These are phyloP conservation scores for Pleurostoma richardsiae DNA, from an alignment of 2,329 filamentous ascomycete species.

Conservation along the genomic window DNA sequence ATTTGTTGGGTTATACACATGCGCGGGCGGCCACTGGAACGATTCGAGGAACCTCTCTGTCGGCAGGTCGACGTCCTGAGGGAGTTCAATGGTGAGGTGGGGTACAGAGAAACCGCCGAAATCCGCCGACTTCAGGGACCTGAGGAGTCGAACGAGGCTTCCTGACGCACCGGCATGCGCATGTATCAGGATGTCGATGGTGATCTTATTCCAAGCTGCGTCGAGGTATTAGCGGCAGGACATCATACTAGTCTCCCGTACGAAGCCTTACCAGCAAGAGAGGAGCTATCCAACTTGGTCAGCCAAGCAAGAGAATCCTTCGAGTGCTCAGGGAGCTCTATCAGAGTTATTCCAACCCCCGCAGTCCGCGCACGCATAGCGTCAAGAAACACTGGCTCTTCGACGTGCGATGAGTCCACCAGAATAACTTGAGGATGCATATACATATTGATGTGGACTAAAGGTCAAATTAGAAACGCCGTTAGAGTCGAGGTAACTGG, in stretches of 20 bases:
- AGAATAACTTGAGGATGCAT: constrained; percentile 75
- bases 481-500: constrained; percentile 8
- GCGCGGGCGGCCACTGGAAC: constrained; percentile 63
- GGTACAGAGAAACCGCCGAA: constrained; percentile 66
- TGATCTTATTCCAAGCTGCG: constrained; percentile 70
- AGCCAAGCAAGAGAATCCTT: constrained; percentile 70
- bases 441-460: constrained; percentile 63
- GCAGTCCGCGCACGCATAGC: constrained; percentile 52
- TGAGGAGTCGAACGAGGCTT: constrained; percentile 69
- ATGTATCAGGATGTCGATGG: constrained; percentile 79
- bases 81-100: constrained; percentile 80
- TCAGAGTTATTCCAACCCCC: constrained; percentile 53
- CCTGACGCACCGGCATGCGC: constrained; percentile 67
- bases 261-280: constrained; percentile 54
- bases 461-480: background rate
- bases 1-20: constrained; percentile 28
- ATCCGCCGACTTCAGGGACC: constrained; percentile 70
- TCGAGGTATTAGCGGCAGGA: background rate
- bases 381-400: constrained; percentile 64
- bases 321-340: constrained; percentile 65
- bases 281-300: constrained; percentile 66
- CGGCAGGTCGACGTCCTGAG: constrained; percentile 60
- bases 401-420: constrained; percentile 60
- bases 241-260: background rate
- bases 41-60: constrained; percentile 56